phyloP scores from a whole-genome alignment of 495 filamentous ascomycete species.

The Penicillium antarcticum region DNA sequence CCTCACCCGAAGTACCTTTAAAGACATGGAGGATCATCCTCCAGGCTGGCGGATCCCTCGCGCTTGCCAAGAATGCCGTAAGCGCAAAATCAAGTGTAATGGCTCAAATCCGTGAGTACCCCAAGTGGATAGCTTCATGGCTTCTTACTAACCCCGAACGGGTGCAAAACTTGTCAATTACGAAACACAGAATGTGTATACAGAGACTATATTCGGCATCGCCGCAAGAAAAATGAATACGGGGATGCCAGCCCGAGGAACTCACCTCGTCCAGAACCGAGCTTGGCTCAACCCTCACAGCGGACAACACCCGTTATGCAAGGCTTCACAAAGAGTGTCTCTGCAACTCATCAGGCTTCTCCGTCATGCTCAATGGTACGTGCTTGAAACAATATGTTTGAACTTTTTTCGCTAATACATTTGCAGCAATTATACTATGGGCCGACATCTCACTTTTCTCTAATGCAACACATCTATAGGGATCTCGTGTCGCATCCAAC shows the following conservation, averaged over 20 bases:
- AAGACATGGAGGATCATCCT: not conserved
- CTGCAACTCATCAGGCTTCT: constrained; percentile 44
- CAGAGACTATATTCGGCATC: constrained; percentile 38
- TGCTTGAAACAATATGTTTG: too few species aligned
- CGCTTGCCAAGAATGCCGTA: constrained; percentile 43
- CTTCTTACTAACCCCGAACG: constrained; percentile 1
- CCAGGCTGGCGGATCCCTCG: constrained; percentile 39
- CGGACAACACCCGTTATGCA: constrained; percentile 23
- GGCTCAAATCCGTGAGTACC: constrained; percentile 32
- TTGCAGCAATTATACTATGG: constrained; percentile 42
- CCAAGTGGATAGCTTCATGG: not conserved
- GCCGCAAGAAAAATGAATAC: constrained; percentile 33
- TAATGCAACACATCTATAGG: constrained; percentile 44
- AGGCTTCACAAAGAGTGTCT: constrained; percentile 39
- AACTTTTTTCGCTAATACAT: too few species aligned
- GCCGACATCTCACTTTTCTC: constrained; percentile 42
- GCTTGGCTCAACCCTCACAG: constrained; percentile 9
- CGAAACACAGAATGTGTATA: constrained; percentile 36
- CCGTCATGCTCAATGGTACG: constrained; percentile 35
- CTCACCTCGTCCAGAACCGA: constrained; percentile 8
- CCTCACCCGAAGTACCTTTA: not conserved
- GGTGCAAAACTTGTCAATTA: constrained; percentile 39
- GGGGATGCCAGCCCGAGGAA: constrained; percentile 4
- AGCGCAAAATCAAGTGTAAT: constrained; percentile 44
- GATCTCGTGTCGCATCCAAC: constrained; percentile 32